Base-by-base conservation (phyloP, 202 grass and related monocot species). In the Carex arenaria region DNA sequence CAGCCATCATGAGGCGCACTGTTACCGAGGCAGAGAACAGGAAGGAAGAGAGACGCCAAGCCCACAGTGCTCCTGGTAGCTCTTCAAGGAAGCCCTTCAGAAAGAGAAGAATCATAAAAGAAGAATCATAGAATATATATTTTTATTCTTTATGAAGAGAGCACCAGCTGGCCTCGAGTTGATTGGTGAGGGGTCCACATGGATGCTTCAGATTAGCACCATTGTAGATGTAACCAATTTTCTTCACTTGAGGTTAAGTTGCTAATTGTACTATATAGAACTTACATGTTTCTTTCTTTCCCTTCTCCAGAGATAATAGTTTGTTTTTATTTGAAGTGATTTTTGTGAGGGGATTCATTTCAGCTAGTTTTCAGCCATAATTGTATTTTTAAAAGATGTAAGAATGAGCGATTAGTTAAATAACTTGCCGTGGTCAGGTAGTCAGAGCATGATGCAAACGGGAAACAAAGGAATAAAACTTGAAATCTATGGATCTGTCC, bases 31-130 rank as follows among this genome's bases (percentile, higher is more conserved):
- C 93, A 2, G 91, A 99, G 60, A 89, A 81, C 30, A 87, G 77
- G 10, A 96, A 92, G 79, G 85, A 94, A 52, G 52, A 91, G 42
- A 92, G 84, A n/a, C 91, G 88, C 84, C 84, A 69, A 53, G 90
- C 90, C 53, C 97, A 99, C 81, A 96, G 97, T 66, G 90, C 91
- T 57, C 90, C 88, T 23, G 91, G 93, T 47, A 96, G 91, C 81
- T 89, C 90, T 64, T 43, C 91, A 34, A 73, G 68, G 54, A 86
- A 90, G 74, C 85, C 96, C 47, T 99, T 99, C 88, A 91, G 93
- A 86, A 96, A 89, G 80, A 84, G 93, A 80, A 96, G 93, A 87
- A 95, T 99, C 65, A 88, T 99, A 84, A 94, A 88, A 81, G 90
- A 99, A 87, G 91, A 92, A 23, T 91, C 94, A 73, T 98, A 88